Evolutionary conservation across 805 yeast species (phyloP).

Genomic region (Saccharomyces kudriavzevii): DNA sequence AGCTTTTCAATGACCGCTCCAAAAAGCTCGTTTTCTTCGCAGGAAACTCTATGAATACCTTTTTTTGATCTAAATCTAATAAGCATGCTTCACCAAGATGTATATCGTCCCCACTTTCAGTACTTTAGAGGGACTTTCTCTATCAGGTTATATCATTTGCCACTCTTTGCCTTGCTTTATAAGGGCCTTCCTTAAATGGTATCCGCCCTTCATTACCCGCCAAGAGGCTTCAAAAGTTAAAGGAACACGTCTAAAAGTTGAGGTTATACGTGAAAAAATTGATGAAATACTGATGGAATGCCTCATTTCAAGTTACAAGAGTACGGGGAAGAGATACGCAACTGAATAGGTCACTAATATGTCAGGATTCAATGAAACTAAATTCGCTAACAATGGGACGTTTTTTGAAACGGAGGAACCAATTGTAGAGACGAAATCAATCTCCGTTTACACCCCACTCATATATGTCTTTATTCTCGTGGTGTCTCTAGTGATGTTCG

Average conservation of each 20-base stretch:
- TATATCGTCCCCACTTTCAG: neutral
- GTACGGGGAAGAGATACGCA: neutral
- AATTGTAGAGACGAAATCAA: conserved; percentile 29
- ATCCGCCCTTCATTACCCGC: neutral
- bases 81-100: conserved; percentile 34
- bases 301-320: neutral
- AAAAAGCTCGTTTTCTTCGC: conserved; percentile 39
- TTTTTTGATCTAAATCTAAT: conserved; percentile 75
- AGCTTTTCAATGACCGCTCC: conserved; percentile 37
- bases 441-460: conserved; percentile 64
- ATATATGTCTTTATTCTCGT: conserved; percentile 64
- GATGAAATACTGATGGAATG: neutral
- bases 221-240: neutral
- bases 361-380: conserved; percentile 9
- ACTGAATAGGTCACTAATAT: neutral
- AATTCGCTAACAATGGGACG: conserved; percentile 4
- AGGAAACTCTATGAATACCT: conserved; percentile 67
- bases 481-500: conserved; percentile 58
- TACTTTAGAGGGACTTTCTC: neutral
- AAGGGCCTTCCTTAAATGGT: neutral
- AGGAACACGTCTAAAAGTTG: neutral
- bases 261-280: neutral
- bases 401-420: conserved; percentile 16
- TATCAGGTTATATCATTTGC: neutral
- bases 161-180: neutral